Conservation (phyloP, 2,329 filamentous ascomycete species). For the Myrmaecium sp. region DNA sequence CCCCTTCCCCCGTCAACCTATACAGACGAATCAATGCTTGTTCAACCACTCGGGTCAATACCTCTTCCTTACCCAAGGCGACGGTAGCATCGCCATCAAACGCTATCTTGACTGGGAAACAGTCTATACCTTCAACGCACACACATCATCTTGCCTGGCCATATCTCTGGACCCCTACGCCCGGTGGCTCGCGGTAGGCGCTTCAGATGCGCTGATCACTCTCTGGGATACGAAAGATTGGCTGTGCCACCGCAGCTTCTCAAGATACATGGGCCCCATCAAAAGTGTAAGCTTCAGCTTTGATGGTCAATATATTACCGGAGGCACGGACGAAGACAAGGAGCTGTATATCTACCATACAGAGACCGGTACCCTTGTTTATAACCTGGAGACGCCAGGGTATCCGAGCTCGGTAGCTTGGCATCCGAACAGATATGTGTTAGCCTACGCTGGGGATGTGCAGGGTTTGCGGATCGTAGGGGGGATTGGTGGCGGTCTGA, state of each 20-base stretch:
- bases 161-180: conserved; percentile 55
- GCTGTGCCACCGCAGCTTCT: conserved; percentile 57
- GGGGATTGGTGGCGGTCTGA: conserved; percentile 12
- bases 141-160: conserved; percentile 55
- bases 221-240: conserved; percentile 66
- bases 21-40: conserved; percentile 54
- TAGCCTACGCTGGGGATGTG: conserved; percentile 54
- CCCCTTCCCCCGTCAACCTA: conserved; percentile 41
- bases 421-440: conserved; percentile 57
- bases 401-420: conserved; percentile 53
- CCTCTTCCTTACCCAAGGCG: conserved; percentile 52
- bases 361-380: conserved; percentile 56
- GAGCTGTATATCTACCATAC: conserved; percentile 55
- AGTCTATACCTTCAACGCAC: conserved; percentile 47
- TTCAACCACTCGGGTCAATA: conserved; percentile 60
- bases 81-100: conserved; percentile 49
- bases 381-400: conserved; percentile 51
- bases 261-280: conserved; percentile 51
- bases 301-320: conserved; percentile 58
- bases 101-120: conserved; percentile 12
- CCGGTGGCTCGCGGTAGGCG: conserved; percentile 56
- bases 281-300: conserved; percentile 61
- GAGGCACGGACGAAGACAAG: conserved; percentile 56
- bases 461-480: conserved; percentile 52
- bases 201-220: conserved; percentile 56